Conservation (phyloP, 1,284 basidiomycete species). For the Sphagnurus paluster region DNA sequence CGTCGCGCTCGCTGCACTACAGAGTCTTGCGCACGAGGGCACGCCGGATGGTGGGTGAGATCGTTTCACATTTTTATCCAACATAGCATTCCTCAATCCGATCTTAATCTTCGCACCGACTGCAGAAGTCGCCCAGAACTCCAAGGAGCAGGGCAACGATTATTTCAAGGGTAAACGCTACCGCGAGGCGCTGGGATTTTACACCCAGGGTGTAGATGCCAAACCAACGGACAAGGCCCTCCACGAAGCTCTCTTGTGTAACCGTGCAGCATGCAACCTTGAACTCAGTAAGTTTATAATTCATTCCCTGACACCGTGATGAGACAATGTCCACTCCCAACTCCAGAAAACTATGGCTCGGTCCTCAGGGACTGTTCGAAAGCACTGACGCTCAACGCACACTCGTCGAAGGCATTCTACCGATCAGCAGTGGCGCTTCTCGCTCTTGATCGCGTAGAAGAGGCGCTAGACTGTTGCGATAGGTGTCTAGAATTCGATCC, state of each 20-base stretch:
- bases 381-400: conserved; percentile 63
- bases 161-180: conserved; percentile 88
- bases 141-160: conserved; percentile 95
- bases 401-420: conserved; percentile 81
- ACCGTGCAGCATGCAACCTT: conserved; percentile 91
- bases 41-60: conserved; percentile 84
- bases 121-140: conserved; percentile 86
- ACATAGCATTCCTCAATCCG: neutral
- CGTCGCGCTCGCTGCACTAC: conserved; percentile 78
- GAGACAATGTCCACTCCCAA: neutral
- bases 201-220: conserved; percentile 87
- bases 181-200: conserved; percentile 88
- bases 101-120: conserved; percentile 3
- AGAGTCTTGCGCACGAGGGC: conserved; percentile 86
- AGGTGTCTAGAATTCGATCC: conserved; percentile 63
- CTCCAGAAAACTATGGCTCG: conserved; percentile 80
- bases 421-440: conserved; percentile 78
- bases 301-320: neutral
- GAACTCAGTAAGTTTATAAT: conserved; percentile 65
- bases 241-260: conserved; percentile 76
- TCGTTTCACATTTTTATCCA: neutral
- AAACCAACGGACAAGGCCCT: conserved; percentile 67
- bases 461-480: conserved; percentile 79
- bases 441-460: conserved; percentile 70
- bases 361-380: conserved; percentile 84